phyloP scores from a whole-genome alignment of 169 alveolate species.

The Perkinsus marinus region DNA sequence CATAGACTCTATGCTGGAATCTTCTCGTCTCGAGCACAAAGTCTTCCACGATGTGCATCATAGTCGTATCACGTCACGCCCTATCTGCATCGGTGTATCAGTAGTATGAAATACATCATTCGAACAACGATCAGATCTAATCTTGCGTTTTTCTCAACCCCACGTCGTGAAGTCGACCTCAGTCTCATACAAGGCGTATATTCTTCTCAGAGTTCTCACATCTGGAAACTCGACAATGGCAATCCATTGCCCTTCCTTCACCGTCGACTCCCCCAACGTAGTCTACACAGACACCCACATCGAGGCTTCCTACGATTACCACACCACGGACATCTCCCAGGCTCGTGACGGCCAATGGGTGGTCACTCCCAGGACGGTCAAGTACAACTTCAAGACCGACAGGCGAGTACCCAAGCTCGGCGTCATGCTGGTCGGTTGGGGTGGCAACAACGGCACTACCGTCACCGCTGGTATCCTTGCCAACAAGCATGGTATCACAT shows the following conservation, averaged over 20 bases:
- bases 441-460: slow-evolving; percentile 79
- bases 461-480: slow-evolving; percentile 66
- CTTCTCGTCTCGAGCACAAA: too few relatives aligned
- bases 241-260: background rate
- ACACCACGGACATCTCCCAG: background rate
- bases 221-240: too few relatives aligned
- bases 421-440: slow-evolving; percentile 70
- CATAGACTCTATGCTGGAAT: too few relatives aligned
- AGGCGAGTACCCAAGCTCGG: slow-evolving; percentile 50
- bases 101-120: too few relatives aligned
- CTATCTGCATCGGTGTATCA: too few relatives aligned
- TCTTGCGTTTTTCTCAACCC: too few relatives aligned
- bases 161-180: too few relatives aligned
- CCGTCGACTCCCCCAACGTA: slow-evolving; percentile 13
- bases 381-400: background rate
- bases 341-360: background rate
- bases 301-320: slow-evolving; percentile 12
- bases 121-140: too few relatives aligned
- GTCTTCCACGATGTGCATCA: too few relatives aligned
- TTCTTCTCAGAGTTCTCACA: too few relatives aligned
- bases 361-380: background rate
- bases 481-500: slow-evolving; percentile 47
- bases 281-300: slow-evolving; percentile 15
- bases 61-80: too few relatives aligned
- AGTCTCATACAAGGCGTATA: too few relatives aligned